A percentile compares a stretch with the other conserved stretches of the same genome.
Conservation (phyloP, 2,329 filamentous ascomycete species). For the Ambrosiella cleistominuta region DNA sequence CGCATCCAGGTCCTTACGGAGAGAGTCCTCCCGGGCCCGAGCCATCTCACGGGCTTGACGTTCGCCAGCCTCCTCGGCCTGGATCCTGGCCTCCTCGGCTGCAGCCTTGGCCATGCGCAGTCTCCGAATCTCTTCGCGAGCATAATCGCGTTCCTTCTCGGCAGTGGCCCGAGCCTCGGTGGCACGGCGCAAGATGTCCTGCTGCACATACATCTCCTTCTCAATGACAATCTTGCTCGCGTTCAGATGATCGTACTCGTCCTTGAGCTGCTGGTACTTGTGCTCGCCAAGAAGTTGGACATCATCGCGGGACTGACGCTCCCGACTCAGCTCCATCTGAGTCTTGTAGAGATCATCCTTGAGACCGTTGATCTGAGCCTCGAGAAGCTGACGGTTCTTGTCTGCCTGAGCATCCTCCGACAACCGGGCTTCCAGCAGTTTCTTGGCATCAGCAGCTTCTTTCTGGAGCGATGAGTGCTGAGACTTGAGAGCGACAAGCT, state of each 20-base stretch:
- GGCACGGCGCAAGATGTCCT: constrained; percentile 73
- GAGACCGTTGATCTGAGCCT: constrained; percentile 72
- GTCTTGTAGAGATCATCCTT: constrained; percentile 71
- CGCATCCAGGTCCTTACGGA: constrained; percentile 64
- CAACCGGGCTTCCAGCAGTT: constrained; percentile 69
- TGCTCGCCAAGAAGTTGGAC: constrained; percentile 81
- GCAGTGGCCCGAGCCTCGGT: constrained; percentile 64
- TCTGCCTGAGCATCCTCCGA: constrained; percentile 76
- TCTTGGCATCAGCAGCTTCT: constrained; percentile 76
- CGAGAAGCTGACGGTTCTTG: constrained; percentile 64
- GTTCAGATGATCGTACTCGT: constrained; percentile 73
- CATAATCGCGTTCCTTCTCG: constrained; percentile 77
- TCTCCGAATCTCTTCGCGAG: constrained; percentile 67
- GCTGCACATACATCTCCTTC: constrained; percentile 91
- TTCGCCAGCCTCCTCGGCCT: constrained; percentile 67
- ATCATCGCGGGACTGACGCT: constrained; percentile 85
- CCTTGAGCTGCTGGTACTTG: constrained; percentile 63
- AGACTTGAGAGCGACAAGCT: constrained; percentile 70
- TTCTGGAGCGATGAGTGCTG: constrained; percentile 72
- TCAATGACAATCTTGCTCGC: constrained; percentile 95
- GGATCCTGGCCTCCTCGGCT: constrained; percentile 68
- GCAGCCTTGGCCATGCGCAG: constrained; percentile 70
- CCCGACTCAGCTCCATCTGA: constrained; percentile 76
- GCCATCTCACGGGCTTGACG: constrained; percentile 61
- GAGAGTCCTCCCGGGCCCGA: constrained; percentile 58